Evolutionary conservation across 2,329 filamentous ascomycete species (phyloP).

Genomic region (Phialophora chinensis): DNA sequence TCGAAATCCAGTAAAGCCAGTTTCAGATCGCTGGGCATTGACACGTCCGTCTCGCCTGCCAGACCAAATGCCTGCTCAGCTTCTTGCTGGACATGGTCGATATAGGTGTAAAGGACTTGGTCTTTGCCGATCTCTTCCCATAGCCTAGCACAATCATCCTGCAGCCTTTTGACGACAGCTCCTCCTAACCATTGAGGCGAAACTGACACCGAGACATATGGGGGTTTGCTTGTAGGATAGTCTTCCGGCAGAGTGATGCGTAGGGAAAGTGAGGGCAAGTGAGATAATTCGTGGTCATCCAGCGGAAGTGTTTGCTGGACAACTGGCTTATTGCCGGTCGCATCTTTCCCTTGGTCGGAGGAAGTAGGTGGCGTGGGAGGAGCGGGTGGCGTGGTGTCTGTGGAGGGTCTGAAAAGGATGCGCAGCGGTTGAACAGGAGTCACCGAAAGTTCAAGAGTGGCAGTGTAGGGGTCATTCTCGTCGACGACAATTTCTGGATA

Average conservation of each 20-base stretch:
- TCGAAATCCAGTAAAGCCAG: constrained; percentile 79
- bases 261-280: constrained; percentile 63
- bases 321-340: constrained; percentile 23
- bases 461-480: constrained; percentile 53
- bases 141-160: constrained; percentile 54
- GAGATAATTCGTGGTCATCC: constrained; percentile 52
- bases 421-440: constrained; percentile 60
- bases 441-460: constrained; percentile 62
- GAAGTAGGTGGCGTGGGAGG: constrained; percentile 52
- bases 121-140: constrained; percentile 67
- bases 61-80: constrained; percentile 63
- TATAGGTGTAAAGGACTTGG: constrained; percentile 64
- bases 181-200: constrained; percentile 60
- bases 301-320: constrained; percentile 17
- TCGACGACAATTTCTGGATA: constrained; percentile 65
- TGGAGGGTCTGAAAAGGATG: constrained; percentile 49
- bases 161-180: constrained; percentile 52
- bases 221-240: constrained; percentile 62
- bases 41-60: constrained; percentile 46
- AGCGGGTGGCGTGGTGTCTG: constrained; percentile 45
- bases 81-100: constrained; percentile 65
- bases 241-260: constrained; percentile 59
- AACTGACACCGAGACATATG: constrained; percentile 57
- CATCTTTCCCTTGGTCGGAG: constrained; percentile 43
- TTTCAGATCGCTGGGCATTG: constrained; percentile 60